Evolutionary conservation across 768 basidiomycete genomes (phyloP).

Genomic region (Leccinum incarnatum): DNA sequence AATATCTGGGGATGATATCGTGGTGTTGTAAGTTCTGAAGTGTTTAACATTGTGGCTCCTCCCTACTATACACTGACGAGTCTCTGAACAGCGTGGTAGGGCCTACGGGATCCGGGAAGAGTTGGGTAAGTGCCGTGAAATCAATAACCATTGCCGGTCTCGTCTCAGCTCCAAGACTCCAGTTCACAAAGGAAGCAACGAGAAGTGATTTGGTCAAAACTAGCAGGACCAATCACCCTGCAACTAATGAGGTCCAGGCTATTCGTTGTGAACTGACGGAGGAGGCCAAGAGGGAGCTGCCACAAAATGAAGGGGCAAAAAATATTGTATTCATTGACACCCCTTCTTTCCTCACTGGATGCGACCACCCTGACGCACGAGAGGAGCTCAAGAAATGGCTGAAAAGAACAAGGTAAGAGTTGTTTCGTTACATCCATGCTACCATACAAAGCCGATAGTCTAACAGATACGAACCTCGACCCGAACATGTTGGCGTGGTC

Average conservation of each 20-base stretch:
- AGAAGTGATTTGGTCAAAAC: not conserved
- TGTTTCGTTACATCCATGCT: too few species aligned
- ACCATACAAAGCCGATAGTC: not conserved
- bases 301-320: not conserved
- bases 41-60: not conserved
- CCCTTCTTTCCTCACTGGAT: slow-evolving; percentile 21
- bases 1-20: slow-evolving; percentile 17
- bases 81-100: slow-evolving; percentile 13
- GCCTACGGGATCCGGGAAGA: slow-evolving; percentile 20
- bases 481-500: slow-evolving; percentile 8
- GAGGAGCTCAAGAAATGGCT: slow-evolving; percentile 8
- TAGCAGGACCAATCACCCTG: slow-evolving; percentile 3
- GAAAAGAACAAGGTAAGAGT: not conserved
- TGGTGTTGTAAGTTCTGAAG: slow-evolving; percentile 18
- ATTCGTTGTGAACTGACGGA: slow-evolving; percentile 14
- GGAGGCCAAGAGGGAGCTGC: not conserved
- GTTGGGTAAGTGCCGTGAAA: slow-evolving; percentile 16
- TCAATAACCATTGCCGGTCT: not conserved
- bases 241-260: slow-evolving; percentile 11
- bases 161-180: not conserved
- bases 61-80: not conserved
- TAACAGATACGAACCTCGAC: slow-evolving; percentile 4
- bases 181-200: slow-evolving; percentile 20
- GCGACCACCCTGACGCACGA: slow-evolving; percentile 1
- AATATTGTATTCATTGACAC: slow-evolving; percentile 23